A percentile compares a stretch with the other conserved stretches of the same genome.
Evolutionary conservation across 345 rosid genomes (phyloP).

Genomic region (Balakata baccata): DNA sequence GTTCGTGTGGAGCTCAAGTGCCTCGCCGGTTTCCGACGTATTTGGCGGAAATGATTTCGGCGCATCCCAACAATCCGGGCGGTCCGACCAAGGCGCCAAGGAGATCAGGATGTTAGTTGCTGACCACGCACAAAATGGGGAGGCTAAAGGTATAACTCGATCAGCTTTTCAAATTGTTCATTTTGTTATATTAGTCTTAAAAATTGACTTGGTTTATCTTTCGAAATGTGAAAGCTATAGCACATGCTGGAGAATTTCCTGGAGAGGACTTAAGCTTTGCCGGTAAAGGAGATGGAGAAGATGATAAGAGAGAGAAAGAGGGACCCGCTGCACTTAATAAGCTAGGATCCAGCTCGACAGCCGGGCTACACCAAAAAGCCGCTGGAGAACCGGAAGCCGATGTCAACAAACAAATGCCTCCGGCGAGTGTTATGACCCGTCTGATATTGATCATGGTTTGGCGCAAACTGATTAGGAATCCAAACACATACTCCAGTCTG

Average conservation of each 20-base stretch:
- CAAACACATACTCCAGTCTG: conserved; percentile 37
- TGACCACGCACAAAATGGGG: conserved; percentile 73
- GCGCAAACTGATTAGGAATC: conserved; percentile 35
- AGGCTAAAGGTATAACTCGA: conserved; percentile 50
- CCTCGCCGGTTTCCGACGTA: conserved; percentile 43
- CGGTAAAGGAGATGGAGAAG: conserved; percentile 48
- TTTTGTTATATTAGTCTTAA: neutral
- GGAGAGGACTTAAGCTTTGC: conserved; percentile 54
- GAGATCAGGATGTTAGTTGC: conserved; percentile 88
- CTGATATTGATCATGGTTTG: conserved; percentile 38
- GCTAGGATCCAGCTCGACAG: conserved; percentile 54
- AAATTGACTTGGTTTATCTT: conserved; percentile 1
- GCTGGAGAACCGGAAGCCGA: conserved; percentile 34
- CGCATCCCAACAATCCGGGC: conserved; percentile 59
- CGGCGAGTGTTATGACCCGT: conserved; percentile 37
- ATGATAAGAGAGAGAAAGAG: conserved; percentile 18
- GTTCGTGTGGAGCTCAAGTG: conserved; percentile 47
- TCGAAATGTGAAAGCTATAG: conserved; percentile 31
- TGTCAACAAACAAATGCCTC: conserved; percentile 30
- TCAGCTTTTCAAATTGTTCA: neutral
- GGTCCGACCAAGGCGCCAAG: conserved; percentile 82
- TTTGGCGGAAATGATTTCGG: conserved; percentile 61
- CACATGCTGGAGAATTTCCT: conserved; percentile 44
- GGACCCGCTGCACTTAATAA: conserved; percentile 43
- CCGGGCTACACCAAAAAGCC: conserved; percentile 56